phyloP scores from a whole-genome alignment of 2,329 filamentous ascomycete species.

The Pseudogymnoascus sp. region DNA sequence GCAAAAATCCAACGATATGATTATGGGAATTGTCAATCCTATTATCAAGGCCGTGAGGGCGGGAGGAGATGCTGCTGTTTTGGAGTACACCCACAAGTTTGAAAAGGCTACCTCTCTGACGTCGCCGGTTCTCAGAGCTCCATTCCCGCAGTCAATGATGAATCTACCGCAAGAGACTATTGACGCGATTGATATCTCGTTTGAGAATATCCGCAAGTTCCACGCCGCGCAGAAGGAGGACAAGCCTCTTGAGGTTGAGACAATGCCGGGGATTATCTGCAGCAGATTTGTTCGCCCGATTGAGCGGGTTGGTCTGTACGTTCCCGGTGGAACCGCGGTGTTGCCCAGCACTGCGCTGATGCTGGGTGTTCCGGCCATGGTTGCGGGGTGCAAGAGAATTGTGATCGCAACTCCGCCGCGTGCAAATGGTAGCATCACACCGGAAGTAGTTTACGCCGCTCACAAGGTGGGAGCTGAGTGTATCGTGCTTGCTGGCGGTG shows the following conservation, averaged over 20 bases:
- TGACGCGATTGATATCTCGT: constrained; percentile 87
- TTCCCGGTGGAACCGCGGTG: constrained; percentile 95
- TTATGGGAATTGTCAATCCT: constrained; percentile 81
- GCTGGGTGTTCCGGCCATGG: constrained; percentile 95
- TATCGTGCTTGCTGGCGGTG: constrained; percentile 91
- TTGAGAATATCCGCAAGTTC: constrained; percentile 90
- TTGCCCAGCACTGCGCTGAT: constrained; percentile 94
- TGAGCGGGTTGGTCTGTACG: constrained; percentile 91
- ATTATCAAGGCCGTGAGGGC: constrained; percentile 83
- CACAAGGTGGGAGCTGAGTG: constrained; percentile 95
- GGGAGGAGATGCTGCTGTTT: constrained; percentile 77
- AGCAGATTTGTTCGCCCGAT: constrained; percentile 89
- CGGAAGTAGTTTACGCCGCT: constrained; percentile 94
- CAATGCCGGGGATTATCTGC: constrained; percentile 94
- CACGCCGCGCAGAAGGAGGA: constrained; percentile 85
- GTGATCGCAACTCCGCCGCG: constrained; percentile 88
- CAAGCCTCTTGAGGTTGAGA: constrained; percentile 78
- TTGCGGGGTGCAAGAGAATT: constrained; percentile 92
- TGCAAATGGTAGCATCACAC: constrained; percentile 80
- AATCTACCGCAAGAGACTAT: constrained; percentile 74
- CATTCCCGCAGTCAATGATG: constrained; percentile 82
- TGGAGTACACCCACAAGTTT: constrained; percentile 95
- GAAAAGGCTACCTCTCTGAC: constrained; percentile 89
- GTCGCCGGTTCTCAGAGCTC: constrained; percentile 81
- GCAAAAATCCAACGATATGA: constrained; percentile 88